Evolutionary conservation across 2,329 filamentous ascomycete species (phyloP).

Genomic region (Thermothelomyces thermophilus): DNA sequence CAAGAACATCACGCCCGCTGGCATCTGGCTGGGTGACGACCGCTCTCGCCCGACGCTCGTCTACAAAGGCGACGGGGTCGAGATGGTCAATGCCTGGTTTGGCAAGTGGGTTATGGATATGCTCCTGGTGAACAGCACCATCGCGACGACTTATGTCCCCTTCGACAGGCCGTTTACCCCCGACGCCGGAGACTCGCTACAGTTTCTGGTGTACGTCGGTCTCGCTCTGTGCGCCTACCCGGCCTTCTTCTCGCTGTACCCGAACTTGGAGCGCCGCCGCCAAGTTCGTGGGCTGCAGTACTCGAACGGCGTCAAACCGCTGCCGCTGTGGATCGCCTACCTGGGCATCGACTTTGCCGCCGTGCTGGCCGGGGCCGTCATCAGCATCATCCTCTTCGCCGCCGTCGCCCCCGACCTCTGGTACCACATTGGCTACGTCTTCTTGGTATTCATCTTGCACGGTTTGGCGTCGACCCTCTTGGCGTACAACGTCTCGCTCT

Average conservation of each 20-base stretch:
- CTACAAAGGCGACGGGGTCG: constrained; percentile 58
- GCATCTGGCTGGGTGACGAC: constrained; percentile 65
- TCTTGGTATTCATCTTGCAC: constrained; percentile 73
- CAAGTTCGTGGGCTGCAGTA: constrained; percentile 83
- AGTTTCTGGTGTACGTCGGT: constrained; percentile 75
- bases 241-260: constrained; percentile 82
- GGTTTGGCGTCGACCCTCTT: constrained; percentile 70
- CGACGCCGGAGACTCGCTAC: constrained; percentile 63
- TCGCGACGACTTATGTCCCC: constrained; percentile 63
- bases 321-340: constrained; percentile 82
- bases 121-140: constrained; percentile 60
- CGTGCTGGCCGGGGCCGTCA: constrained; percentile 57
- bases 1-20: constrained; percentile 66
- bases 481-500: constrained; percentile 75
- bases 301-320: constrained; percentile 78
- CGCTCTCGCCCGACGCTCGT: constrained; percentile 58
- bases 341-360: constrained; percentile 72
- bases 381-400: constrained; percentile 64
- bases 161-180: constrained; percentile 72
- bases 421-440: constrained; percentile 76
- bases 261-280: constrained; percentile 71
- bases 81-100: constrained; percentile 50
- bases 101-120: constrained; percentile 60
- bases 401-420: constrained; percentile 55
- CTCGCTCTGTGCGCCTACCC: constrained; percentile 73